A percentile compares a stretch with the other conserved stretches of the same genome.
These are phyloP conservation scores for Yamadazyma trypodendri DNA, from an alignment of 1,139 yeast species.

Conservation along the genomic window DNA sequence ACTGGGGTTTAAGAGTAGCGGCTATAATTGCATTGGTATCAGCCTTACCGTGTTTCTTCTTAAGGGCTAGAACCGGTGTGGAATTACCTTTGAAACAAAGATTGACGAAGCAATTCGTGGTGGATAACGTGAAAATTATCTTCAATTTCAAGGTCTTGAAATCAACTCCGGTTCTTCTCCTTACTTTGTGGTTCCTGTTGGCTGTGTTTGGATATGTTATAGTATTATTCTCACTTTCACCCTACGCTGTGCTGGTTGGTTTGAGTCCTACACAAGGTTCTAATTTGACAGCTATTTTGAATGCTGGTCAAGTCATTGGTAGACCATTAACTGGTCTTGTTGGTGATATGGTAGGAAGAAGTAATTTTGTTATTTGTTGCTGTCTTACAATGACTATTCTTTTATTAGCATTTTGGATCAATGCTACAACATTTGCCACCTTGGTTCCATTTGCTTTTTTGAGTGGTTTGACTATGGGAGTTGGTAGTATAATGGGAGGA, in stretches of 20 bases:
- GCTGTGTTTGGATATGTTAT: constrained; percentile 59
- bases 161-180: constrained; percentile 37
- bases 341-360: constrained; percentile 60
- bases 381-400: constrained; percentile 34
- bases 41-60: constrained; percentile 29
- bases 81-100: constrained; percentile 21
- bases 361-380: constrained; percentile 43
- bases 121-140: constrained; percentile 21
- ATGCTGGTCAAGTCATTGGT: constrained; percentile 64
- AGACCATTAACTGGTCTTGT: constrained; percentile 60
- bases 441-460: constrained; percentile 52
- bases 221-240: constrained; percentile 58
- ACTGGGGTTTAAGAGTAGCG: constrained; percentile 66
- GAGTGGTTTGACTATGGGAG: constrained; percentile 58
- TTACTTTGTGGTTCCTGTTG: constrained; percentile 57
- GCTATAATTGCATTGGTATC: constrained; percentile 36
- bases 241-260: constrained; percentile 63
- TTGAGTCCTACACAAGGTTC: constrained; percentile 56
- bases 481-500: constrained; percentile 63
- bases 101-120: constrained; percentile 20
- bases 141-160: constrained; percentile 32
- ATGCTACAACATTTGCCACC: constrained; percentile 50
- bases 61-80: constrained; percentile 45
- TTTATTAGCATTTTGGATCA: constrained; percentile 53
- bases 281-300: constrained; percentile 57